Conservation (phyloP, 345 rosid species). For the Brassica cretica region DNA sequence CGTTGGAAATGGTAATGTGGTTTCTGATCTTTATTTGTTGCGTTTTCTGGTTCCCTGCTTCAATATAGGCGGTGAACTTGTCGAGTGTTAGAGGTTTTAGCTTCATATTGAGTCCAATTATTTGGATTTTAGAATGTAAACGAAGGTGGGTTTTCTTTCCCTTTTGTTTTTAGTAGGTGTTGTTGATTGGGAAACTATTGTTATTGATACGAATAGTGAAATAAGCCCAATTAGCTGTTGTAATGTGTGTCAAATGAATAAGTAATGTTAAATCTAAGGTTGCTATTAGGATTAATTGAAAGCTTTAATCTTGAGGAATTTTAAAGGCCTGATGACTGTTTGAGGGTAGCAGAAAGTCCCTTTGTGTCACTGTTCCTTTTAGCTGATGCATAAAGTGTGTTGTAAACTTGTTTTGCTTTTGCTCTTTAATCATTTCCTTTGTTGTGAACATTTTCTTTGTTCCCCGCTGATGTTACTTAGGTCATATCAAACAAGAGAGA, state of each 20-base stretch:
- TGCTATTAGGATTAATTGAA: neutral
- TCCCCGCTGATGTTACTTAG: constrained; percentile 11
- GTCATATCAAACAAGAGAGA: constrained; percentile 15
- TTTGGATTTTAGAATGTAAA: neutral
- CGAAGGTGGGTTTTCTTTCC: neutral
- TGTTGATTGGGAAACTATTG: neutral
- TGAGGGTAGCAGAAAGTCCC: neutral
- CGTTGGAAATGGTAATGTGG: constrained; percentile 25
- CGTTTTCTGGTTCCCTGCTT: neutral
- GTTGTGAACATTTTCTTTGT: neutral
- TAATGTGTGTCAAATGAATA: too few species aligned
- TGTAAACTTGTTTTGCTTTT: neutral
- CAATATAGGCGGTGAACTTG: neutral
- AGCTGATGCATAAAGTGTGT: constrained; percentile 1
- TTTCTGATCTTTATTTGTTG: constrained; percentile 1
- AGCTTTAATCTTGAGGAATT: neutral
- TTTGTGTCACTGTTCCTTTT: neutral
- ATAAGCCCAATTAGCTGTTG: neutral
- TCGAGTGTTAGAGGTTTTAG: constrained; percentile 2
- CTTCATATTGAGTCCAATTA: neutral
- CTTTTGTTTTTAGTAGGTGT: neutral
- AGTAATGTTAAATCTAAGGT: too few species aligned
- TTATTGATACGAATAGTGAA: neutral
- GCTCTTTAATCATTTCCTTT: neutral
- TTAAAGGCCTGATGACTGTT: neutral